Conservation (phyloP, 768 basidiomycete species). For the Pholiota conissans region DNA sequence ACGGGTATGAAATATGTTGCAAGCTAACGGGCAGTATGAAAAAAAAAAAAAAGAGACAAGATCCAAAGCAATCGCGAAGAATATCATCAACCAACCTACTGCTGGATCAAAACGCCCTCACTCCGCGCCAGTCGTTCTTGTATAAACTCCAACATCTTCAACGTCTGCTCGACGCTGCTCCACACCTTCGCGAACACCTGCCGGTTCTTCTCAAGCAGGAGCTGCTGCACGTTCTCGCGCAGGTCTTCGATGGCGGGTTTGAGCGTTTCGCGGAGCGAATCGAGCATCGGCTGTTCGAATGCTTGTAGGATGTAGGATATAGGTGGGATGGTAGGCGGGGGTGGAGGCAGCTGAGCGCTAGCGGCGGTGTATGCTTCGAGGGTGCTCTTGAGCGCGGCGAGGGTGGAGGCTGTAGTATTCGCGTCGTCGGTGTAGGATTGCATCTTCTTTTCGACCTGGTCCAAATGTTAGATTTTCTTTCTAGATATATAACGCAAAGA, state of each 20-base stretch:
- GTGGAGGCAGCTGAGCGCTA: conserved; percentile 11
- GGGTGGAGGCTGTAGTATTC: neutral
- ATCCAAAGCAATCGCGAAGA: no score
- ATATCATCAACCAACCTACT: no score
- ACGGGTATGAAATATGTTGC: no score
- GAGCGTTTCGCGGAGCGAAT: conserved; percentile 11
- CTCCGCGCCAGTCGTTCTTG: neutral
- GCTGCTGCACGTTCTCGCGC: conserved; percentile 14
- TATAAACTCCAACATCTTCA: conserved; percentile 9
- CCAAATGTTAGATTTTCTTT: no score
- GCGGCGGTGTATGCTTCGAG: conserved; percentile 20
- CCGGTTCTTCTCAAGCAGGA: conserved; percentile 16
- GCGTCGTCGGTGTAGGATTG: neutral
- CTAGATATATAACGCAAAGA: neutral
- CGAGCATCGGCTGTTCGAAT: conserved; percentile 17
- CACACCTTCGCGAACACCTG: conserved; percentile 20
- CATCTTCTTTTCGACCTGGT: neutral
- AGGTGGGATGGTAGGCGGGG: conserved; percentile 3
- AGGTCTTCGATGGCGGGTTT: conserved; percentile 18
- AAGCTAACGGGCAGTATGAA: no score
- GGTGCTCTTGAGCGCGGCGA: conserved; percentile 6
- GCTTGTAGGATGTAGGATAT: conserved; percentile 15
- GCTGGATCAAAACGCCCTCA: no score
- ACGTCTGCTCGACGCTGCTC: conserved; percentile 17
- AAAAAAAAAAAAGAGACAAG: no score